Evolutionary conservation across 2,329 filamentous ascomycete genomes (phyloP), one percentile per base, ranked within the genome.

Genomic region (Colletotrichum melonis): DNA sequence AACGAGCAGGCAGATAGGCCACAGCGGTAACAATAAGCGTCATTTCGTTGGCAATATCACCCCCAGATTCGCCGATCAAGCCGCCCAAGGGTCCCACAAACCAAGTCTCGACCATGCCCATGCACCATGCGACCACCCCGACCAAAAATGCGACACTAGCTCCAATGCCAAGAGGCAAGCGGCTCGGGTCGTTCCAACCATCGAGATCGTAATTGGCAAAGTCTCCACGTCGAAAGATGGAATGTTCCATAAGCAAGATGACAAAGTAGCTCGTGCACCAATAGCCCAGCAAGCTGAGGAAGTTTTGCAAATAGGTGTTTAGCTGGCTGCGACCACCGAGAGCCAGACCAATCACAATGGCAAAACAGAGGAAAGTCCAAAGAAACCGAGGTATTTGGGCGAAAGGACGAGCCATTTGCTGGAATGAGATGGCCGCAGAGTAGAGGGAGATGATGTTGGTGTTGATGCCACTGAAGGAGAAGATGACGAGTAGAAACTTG

Each of bases 171-270:
- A 46, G 60, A 22, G 60, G 60, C 16, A 63, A 63, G 60, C 60
- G 42, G 60, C 60, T 63, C 60, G 60, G 60, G 42, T 63, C 60
- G 42, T 63, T 63, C 60, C 42, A 63, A 22, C 60, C 42, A n/a
- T 63, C 60, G 19, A 63, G 60, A 30, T 63, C 60, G 60, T 63
- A 63, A 5, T 63, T 63, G 1, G 60, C 42, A 52, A 63, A 63
- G 60, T 63, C 38, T 49, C 60, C 60, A 49, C 42, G 60, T 16
- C 60, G 24, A 30, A 63, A 55, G 52, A 55, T 55, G 24, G 52
- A 26, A 11, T 55, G 52, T 28, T 55, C 52, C 5, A 55, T 55
- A 12, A 55, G 42, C 16, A 46, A 4, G 42, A 46, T 46, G 16
- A 46, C 16, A 19, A 46, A 46, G 42, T 46, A 46, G 42, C 42